Evolutionary conservation across 2,329 filamentous ascomycete species (phyloP).

Genomic region (Pestalotiopsis sp.): DNA sequence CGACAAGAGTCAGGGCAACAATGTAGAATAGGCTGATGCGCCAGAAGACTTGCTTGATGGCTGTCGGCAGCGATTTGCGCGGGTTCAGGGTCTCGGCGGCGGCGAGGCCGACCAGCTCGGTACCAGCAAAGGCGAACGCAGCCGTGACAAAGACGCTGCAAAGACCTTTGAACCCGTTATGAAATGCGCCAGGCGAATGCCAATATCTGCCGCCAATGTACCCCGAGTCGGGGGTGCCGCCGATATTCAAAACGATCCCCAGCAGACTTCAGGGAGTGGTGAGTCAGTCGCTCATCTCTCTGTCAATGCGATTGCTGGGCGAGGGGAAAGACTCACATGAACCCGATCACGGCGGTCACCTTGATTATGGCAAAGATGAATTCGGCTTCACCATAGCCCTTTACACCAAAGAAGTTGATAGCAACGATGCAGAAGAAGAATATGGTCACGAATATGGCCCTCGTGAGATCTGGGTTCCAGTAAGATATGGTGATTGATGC

Average conservation of each 20-base stretch:
- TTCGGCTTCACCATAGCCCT: conserved; percentile 87
- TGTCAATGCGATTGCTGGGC: not conserved
- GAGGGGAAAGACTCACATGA: conserved; percentile 64
- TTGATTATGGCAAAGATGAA: conserved; percentile 88
- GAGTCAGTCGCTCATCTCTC: not conserved
- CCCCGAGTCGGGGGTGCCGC: conserved; percentile 70
- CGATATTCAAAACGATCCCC: conserved; percentile 83
- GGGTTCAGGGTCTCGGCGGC: conserved; percentile 66
- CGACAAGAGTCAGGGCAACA: conserved; percentile 57
- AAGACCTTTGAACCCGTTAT: conserved; percentile 83
- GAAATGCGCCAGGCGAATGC: conserved; percentile 79
- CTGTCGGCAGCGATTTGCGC: conserved; percentile 62
- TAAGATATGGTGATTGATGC: conserved; percentile 83
- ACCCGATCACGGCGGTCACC: conserved; percentile 81
- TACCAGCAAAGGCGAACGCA: conserved; percentile 51
- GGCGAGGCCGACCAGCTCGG: conserved; percentile 42
- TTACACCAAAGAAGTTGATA: conserved; percentile 89
- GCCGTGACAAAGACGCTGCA: conserved; percentile 60
- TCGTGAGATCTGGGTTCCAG: conserved; percentile 69
- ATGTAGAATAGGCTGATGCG: conserved; percentile 69
- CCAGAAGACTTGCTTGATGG: conserved; percentile 70
- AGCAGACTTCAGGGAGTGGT: conserved; percentile 62
- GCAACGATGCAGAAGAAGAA: conserved; percentile 76
- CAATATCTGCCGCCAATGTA: conserved; percentile 84
- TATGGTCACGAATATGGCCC: conserved; percentile 79